Percentiles rank a stretch among this genome's conserved stretches.
These are phyloP conservation scores for Halteria grandinella DNA, from an alignment of 73 alveolate species.

Conservation along the genomic window DNA sequence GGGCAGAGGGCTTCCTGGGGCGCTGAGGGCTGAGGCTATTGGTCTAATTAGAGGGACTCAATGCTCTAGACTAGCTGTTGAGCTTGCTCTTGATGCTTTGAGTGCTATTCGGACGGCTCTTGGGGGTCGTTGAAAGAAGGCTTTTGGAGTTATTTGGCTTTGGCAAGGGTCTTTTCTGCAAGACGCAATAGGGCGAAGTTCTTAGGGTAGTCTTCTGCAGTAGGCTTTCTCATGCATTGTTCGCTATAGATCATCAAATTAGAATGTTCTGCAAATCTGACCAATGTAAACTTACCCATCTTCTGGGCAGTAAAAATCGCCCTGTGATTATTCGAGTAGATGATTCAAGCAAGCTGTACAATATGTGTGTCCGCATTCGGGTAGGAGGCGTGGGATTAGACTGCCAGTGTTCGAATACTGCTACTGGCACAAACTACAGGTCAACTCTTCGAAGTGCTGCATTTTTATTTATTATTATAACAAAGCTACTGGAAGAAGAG, in stretches of 20 bases:
- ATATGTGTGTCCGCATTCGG: conserved; percentile 79
- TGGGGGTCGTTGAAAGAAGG: no score
- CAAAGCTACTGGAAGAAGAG: no score
- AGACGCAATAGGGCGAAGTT: conserved; percentile 59
- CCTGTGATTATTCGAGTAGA: conserved; percentile 47
- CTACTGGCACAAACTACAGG: conserved; percentile 57
- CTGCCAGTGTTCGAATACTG: conserved; percentile 42
- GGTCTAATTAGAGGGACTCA: no score
- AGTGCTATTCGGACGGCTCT: conserved; percentile 1
- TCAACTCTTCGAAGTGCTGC: conserved; percentile 64
- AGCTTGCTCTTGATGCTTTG: not conserved
- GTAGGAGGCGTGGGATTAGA: conserved; percentile 70
- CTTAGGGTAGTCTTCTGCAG: conserved; percentile 67
- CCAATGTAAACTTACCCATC: conserved; percentile 43
- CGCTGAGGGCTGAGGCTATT: no score
- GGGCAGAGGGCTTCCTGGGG: conserved; percentile 58
- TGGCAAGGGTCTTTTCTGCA: conserved; percentile 39
- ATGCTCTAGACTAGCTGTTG: no score
- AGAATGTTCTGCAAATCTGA: no score
- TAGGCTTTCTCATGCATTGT: conserved; percentile 5
- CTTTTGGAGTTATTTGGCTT: conserved; percentile 8
- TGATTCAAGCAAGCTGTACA: conserved; percentile 63
- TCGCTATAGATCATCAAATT: conserved; percentile 1
- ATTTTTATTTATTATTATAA: no score
- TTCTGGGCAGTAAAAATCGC: conserved; percentile 63